Conservation (phyloP, 225 moss, liverwort and hornwort species). For the Pseudisothecium myosuroides region DNA sequence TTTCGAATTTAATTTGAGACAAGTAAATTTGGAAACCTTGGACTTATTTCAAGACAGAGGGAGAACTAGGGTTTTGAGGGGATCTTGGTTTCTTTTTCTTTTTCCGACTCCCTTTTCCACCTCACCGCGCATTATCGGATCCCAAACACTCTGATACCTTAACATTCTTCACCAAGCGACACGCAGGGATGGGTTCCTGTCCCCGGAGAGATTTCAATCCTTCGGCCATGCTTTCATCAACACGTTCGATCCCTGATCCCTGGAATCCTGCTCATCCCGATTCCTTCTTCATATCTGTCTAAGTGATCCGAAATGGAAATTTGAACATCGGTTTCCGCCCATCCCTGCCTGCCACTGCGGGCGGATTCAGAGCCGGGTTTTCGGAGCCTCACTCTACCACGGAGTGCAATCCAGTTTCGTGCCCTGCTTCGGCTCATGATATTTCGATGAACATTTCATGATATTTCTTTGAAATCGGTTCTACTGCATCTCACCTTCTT, state of each 20-base stretch:
- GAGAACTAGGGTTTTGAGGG: too few species aligned
- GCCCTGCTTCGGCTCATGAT: not conserved
- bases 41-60: too few species aligned
- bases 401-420: not conserved
- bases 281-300: not conserved
- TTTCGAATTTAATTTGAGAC: too few species aligned
- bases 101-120: too few species aligned
- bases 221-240: not conserved
- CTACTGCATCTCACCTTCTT: not conserved
- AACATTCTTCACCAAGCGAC: not conserved
- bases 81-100: not conserved
- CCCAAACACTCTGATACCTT: too few species aligned
- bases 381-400: not conserved
- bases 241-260: not conserved
- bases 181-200: not conserved
- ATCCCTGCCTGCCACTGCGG: not conserved
- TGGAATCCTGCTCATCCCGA: not conserved
- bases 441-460: not conserved
- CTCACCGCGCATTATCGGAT: too few species aligned
- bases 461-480: not conserved
- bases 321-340: not conserved
- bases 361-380: not conserved
- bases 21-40: too few species aligned
- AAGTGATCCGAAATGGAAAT: not conserved
- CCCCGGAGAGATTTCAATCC: not conserved